phyloP scores from a whole-genome alignment of 345 rosid genomes.

The Melastoma malabathricum region DNA sequence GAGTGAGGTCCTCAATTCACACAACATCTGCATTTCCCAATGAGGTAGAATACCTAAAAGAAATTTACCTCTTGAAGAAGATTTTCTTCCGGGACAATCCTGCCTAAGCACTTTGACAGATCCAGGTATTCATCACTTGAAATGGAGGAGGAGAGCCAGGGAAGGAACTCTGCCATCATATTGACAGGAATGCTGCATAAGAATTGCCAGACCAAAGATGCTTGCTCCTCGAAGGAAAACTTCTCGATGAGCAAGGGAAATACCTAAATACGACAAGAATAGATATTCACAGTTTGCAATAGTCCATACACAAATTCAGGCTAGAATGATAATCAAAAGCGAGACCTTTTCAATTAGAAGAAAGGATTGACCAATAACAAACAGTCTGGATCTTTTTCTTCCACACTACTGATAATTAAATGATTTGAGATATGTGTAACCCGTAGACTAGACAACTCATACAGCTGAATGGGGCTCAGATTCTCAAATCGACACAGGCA shows the following conservation, averaged over 20 bases:
- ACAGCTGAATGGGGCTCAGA: too few species aligned
- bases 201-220: slow-evolving; percentile 57
- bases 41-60: slow-evolving; percentile 3
- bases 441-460: too few species aligned
- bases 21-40: background rate
- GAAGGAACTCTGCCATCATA: slow-evolving; percentile 49
- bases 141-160: slow-evolving; percentile 51
- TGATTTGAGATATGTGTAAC: too few species aligned
- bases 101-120: slow-evolving; percentile 34
- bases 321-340: too few species aligned
- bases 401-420: too few species aligned
- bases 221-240: slow-evolving; percentile 54
- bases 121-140: slow-evolving; percentile 36
- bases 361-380: too few species aligned
- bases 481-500: too few species aligned
- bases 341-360: too few species aligned
- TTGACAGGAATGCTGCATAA: slow-evolving; percentile 57
- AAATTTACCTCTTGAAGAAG: slow-evolving; percentile 47
- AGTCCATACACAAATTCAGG: too few species aligned
- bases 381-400: too few species aligned
- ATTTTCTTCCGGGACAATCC: slow-evolving; percentile 46
- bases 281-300: background rate
- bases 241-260: slow-evolving; percentile 50
- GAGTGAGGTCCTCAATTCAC: slow-evolving; percentile 1
- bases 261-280: slow-evolving; percentile 22